Percentiles rank a stretch among this genome's conserved stretches.
These are phyloP conservation scores for Curvularia lunata DNA, from an alignment of 2,329 filamentous ascomycete genomes.

Conservation along the genomic window DNA sequence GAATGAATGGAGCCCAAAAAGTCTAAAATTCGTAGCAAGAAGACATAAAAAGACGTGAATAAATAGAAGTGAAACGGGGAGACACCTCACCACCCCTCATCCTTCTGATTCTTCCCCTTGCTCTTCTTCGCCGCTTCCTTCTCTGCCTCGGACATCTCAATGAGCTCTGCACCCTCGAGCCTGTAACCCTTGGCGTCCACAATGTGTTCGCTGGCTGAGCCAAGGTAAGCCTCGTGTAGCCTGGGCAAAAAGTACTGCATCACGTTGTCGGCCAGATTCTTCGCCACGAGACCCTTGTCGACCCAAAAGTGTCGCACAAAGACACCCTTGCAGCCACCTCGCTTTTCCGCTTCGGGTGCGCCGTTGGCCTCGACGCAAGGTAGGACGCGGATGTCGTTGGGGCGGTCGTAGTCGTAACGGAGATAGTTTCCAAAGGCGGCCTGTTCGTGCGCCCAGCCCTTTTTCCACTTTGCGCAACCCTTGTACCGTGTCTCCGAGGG, in stretches of 20 bases:
- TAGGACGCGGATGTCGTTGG: slow-evolving; percentile 47
- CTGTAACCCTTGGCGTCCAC: slow-evolving; percentile 46
- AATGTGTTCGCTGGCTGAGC: slow-evolving; percentile 37
- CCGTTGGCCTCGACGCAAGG: slow-evolving; percentile 50
- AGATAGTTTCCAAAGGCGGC: slow-evolving; percentile 50
- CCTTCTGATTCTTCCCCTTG: slow-evolving; percentile 43
- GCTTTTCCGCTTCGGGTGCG: slow-evolving; percentile 42
- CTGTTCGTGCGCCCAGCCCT: slow-evolving; percentile 49
- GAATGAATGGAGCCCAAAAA: no score
- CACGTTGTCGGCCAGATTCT: slow-evolving; percentile 42
- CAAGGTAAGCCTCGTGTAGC: slow-evolving; percentile 43
- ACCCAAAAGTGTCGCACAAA: slow-evolving; percentile 51
- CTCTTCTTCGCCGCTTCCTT: slow-evolving; percentile 32
- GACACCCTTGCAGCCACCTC: slow-evolving; percentile 47
- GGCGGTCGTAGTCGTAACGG: slow-evolving; percentile 48
- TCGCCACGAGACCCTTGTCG: slow-evolving; percentile 42
- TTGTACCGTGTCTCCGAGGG: slow-evolving; percentile 44
- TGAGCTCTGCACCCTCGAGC: slow-evolving; percentile 42
- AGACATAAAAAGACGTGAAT: not conserved
- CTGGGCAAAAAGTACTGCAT: slow-evolving; percentile 49
- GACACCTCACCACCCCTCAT: slow-evolving; percentile 39
- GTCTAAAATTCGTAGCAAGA: not conserved
- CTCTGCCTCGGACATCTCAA: slow-evolving; percentile 42
- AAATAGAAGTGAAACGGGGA: no score
- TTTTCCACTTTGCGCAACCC: slow-evolving; percentile 46